phyloP scores from a whole-genome alignment of 768 basidiomycete genomes.

The Leccinellum luteum region DNA sequence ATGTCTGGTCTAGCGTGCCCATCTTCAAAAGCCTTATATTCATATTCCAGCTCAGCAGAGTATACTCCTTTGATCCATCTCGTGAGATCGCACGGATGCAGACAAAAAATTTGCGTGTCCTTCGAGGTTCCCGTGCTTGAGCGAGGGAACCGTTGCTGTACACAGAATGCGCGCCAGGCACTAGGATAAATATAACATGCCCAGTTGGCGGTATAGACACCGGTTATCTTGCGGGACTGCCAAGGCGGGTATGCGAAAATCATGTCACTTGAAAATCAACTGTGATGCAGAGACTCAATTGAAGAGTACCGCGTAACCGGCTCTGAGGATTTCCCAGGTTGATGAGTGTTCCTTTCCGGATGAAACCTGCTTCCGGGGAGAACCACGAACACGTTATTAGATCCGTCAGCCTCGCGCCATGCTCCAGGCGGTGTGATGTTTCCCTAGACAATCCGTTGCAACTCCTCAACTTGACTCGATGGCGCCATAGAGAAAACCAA shows the following conservation, averaged over 20 bases:
- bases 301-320: neutral
- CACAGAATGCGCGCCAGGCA: constrained; percentile 5
- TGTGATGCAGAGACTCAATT: neutral
- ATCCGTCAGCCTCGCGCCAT: neutral
- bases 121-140: constrained; percentile 7
- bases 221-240: constrained; percentile 9
- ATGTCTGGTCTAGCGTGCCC: neutral
- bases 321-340: neutral
- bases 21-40: constrained; percentile 18
- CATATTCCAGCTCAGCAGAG: neutral
- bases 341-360: neutral
- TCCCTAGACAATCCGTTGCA: too few species aligned
- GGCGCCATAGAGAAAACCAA: neutral
- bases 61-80: neutral
- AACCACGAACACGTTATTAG: neutral
- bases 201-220: constrained; percentile 12
- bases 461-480: too few species aligned
- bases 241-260: neutral
- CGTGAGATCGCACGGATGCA: neutral
- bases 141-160: constrained; percentile 3
- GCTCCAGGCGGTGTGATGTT: neutral
- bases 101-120: neutral
- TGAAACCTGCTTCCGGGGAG: neutral
- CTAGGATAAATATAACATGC: constrained; percentile 7
- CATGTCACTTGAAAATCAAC: constrained; percentile 1